Conservation (phyloP, 2,329 filamentous ascomycete species). For the Epichloe uncinata region DNA sequence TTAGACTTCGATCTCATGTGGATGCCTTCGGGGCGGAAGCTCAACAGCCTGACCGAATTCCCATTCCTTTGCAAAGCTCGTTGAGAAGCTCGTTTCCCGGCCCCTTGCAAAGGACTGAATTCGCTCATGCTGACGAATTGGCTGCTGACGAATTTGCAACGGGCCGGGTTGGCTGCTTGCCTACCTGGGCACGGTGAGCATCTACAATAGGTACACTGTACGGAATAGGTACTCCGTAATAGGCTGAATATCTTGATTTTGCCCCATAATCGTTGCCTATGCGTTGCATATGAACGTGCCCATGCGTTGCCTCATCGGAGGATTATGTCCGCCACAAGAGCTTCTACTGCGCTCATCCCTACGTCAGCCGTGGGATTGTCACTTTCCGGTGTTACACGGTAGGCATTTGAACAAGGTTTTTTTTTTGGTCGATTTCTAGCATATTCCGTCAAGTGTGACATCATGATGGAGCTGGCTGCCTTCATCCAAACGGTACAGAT, state of each 20-base stretch:
- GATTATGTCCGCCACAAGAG: not conserved
- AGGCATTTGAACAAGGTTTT: not conserved
- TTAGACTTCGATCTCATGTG: no score
- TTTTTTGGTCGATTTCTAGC: not conserved
- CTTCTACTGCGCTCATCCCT: not conserved
- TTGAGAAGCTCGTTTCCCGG: no score
- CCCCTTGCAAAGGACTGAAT: no score
- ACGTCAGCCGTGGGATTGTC: conserved; percentile 2
- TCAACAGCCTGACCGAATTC: no score
- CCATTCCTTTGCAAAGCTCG: no score
- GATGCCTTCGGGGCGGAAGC: no score
- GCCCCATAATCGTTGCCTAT: no score
- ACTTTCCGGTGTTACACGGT: not conserved
- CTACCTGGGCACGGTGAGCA: not conserved
- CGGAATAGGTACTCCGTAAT: not conserved
- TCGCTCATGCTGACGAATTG: no score
- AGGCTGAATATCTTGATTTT: no score
- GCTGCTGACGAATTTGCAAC: no score
- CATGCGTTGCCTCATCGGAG: not conserved
- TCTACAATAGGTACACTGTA: not conserved
- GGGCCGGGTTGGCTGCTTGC: no score
- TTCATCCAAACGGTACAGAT: not conserved
- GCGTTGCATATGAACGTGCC: no score
- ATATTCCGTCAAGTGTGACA: not conserved
- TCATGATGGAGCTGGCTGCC: not conserved